phyloP scores from a whole-genome alignment of 2,329 filamentous ascomycete species.

The Verticillium longisporum region DNA sequence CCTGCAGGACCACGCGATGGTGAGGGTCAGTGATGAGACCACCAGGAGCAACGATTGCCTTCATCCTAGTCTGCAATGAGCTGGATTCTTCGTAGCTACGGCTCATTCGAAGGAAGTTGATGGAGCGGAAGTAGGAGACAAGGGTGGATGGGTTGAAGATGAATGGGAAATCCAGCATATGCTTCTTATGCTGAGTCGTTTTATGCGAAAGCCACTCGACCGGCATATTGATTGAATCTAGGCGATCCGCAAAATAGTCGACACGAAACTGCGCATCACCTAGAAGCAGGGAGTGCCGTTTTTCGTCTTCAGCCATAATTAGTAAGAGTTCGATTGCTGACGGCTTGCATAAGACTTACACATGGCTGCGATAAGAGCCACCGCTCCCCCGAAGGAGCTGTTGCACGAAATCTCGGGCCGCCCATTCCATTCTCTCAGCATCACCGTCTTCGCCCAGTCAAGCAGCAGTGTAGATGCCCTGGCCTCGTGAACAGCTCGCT shows the following conservation, averaged over 20 bases:
- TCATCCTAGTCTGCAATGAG: conserved; percentile 48
- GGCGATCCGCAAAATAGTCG: conserved; percentile 66
- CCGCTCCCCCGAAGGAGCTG: conserved; percentile 67
- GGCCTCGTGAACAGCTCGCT: conserved; percentile 50
- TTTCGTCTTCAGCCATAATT: conserved; percentile 41
- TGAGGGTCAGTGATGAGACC: conserved; percentile 49
- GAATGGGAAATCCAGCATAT: conserved; percentile 75
- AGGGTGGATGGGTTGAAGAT: conserved; percentile 68
- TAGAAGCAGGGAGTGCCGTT: conserved; percentile 57
- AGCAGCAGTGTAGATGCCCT: conserved; percentile 50
- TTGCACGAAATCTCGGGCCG: conserved; percentile 62
- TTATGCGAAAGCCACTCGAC: conserved; percentile 60
- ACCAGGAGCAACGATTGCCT: conserved; percentile 45
- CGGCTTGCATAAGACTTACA: conserved; percentile 44
- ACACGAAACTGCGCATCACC: conserved; percentile 65
- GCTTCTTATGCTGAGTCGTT: conserved; percentile 55
- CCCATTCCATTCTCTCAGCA: conserved; percentile 77
- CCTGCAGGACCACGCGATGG: conserved; percentile 55
- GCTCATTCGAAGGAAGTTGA: conserved; percentile 85
- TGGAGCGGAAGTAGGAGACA: conserved; percentile 77
- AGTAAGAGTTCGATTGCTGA: not conserved
- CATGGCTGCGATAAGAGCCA: conserved; percentile 66
- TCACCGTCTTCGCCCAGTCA: conserved; percentile 68
- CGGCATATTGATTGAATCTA: conserved; percentile 71
- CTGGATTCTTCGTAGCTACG: conserved; percentile 66